Percentiles rank a stretch among this genome's conserved stretches.
Conservation (phyloP, 345 rosid genomes). For the Pistacia atlantica region DNA sequence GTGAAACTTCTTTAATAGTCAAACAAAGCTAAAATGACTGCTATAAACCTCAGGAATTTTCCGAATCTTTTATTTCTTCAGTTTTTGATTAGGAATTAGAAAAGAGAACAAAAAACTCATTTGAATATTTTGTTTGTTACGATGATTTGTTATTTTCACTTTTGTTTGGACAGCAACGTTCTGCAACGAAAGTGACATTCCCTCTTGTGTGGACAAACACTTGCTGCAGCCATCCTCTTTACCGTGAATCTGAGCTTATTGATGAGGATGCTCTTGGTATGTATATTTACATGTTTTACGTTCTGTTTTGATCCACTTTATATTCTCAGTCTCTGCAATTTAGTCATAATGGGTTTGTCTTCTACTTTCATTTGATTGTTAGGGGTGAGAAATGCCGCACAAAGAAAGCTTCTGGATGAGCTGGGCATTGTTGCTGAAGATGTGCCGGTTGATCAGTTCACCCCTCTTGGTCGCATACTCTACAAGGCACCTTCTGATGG, state of each 20-base stretch:
- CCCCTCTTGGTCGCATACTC: slow-evolving; percentile 70
- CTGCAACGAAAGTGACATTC: slow-evolving; percentile 91
- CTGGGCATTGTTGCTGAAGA: slow-evolving; percentile 91
- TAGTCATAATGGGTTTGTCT: not conserved
- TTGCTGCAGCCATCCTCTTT: slow-evolving; percentile 97
- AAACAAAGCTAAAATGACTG: not conserved
- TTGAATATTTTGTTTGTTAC: not conserved
- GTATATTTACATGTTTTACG: slow-evolving; percentile 2
- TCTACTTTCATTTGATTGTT: slow-evolving; percentile 17
- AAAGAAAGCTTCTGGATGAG: slow-evolving; percentile 96
- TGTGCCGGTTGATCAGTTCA: slow-evolving; percentile 86
- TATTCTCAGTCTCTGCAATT: not conserved
- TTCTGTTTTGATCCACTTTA: not conserved
- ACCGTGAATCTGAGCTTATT: slow-evolving; percentile 86
- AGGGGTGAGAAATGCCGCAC: slow-evolving; percentile 98
- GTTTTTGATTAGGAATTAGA: no score
- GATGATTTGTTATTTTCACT: not conserved
- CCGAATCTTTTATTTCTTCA: not conserved
- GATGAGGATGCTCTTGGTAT: slow-evolving; percentile 72
- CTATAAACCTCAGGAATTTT: not conserved
- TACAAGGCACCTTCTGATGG: slow-evolving; percentile 99
- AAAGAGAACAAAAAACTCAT: not conserved
- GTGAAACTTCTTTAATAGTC: not conserved
- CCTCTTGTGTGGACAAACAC: slow-evolving; percentile 99
- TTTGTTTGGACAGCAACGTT: slow-evolving; percentile 74